phyloP scores from a whole-genome alignment of 2,329 filamentous ascomycete species.

The Lanzia echinophila region DNA sequence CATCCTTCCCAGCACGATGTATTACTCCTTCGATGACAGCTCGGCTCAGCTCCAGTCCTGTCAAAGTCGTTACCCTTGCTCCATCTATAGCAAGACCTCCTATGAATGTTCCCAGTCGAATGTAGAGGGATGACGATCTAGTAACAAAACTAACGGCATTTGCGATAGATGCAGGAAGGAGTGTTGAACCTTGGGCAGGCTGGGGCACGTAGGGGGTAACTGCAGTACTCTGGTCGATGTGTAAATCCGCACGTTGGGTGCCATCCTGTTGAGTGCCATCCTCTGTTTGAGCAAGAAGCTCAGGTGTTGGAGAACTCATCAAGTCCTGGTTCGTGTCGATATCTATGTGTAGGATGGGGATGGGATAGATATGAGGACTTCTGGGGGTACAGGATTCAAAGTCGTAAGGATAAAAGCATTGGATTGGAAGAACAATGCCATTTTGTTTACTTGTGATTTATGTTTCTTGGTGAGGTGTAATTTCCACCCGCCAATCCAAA shows the following conservation, averaged over 20 bases:
- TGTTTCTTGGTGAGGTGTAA: not conserved
- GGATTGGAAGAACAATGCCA: not conserved
- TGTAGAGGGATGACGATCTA: conserved; percentile 48
- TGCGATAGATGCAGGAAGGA: conserved; percentile 52
- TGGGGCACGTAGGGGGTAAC: not conserved
- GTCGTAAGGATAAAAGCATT: not conserved
- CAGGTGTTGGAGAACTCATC: not conserved
- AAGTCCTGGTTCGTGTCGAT: not conserved
- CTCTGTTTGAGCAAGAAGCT: not conserved
- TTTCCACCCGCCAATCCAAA: not conserved
- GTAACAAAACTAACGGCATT: conserved; percentile 54
- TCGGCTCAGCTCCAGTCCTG: conserved; percentile 33
- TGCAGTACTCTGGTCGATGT: not conserved
- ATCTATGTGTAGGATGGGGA: not conserved
- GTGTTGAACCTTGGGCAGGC: conserved; percentile 33
- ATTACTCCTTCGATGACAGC: conserved; percentile 34
- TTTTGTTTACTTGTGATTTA: not conserved
- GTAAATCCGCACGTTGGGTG: too few species aligned
- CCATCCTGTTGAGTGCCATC: not conserved
- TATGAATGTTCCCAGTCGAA: conserved; percentile 33
- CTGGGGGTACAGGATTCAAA: not conserved
- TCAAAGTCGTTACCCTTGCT: conserved; percentile 33
- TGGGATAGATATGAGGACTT: not conserved
- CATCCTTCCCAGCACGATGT: conserved; percentile 32
- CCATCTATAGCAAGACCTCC: conserved; percentile 33